Conservation (phyloP, 768 basidiomycete species). For the Leccinum arenicola region DNA sequence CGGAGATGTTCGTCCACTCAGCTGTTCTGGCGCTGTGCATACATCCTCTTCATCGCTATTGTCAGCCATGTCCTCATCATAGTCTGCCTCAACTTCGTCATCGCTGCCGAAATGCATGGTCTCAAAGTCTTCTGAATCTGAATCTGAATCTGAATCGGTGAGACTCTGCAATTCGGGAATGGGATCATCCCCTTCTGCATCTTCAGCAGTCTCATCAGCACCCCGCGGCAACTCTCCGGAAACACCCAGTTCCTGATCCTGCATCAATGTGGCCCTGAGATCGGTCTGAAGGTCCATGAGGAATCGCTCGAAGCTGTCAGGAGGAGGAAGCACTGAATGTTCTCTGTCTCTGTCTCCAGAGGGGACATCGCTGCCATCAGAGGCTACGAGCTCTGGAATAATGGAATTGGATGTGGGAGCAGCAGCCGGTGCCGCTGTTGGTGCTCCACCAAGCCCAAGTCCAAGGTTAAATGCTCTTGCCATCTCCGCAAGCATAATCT, state of each 20-base stretch:
- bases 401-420: constrained; percentile 6
- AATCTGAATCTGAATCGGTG: constrained; percentile 27
- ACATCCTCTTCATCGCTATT: constrained; percentile 27
- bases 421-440: constrained; percentile 6
- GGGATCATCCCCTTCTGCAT: constrained; percentile 14
- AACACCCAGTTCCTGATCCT: constrained; percentile 21
- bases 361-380: constrained; percentile 4
- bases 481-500: constrained; percentile 78
- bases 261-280: constrained; percentile 59
- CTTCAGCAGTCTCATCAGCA: constrained; percentile 12
- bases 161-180: constrained; percentile 26
- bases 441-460: constrained; percentile 44
- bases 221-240: constrained; percentile 5
- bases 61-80: constrained; percentile 29
- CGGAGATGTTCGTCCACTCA: constrained; percentile 27
- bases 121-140: constrained; percentile 23
- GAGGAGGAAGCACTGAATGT: constrained; percentile 37
- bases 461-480: constrained; percentile 77
- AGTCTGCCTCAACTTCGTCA: constrained; percentile 27
- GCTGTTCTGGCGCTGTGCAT: constrained; percentile 21
- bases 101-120: constrained; percentile 14
- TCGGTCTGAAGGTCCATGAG: constrained; percentile 75
- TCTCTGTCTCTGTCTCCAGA: constrained; percentile 14
- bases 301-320: constrained; percentile 80
- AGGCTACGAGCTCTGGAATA: constrained; percentile 6